These are phyloP conservation scores for Penicillium sp. DNA, from an alignment of 2,329 filamentous ascomycete genomes.

Conservation along the genomic window DNA sequence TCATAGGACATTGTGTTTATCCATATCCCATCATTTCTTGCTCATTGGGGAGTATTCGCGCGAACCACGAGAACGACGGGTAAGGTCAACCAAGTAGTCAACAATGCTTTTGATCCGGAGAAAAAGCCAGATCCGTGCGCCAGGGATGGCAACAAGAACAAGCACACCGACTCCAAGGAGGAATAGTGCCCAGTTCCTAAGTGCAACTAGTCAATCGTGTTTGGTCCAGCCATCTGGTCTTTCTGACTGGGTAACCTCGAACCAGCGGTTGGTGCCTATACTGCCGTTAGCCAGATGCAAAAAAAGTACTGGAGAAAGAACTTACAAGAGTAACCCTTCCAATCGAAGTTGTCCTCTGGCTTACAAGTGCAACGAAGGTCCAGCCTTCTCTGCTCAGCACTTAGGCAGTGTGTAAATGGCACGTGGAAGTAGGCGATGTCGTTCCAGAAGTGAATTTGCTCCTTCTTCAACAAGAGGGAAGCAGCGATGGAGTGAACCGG, in stretches of 20 bases:
- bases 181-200: conserved; percentile 19
- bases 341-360: conserved; percentile 96
- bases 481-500: conserved; percentile 98
- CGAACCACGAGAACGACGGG: conserved; percentile 6
- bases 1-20: too few relatives aligned
- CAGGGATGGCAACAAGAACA: conserved; percentile 19
- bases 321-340: conserved; percentile 97
- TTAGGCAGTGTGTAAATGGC: conserved; percentile 96
- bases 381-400: conserved; percentile 73
- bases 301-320: conserved; percentile 13
- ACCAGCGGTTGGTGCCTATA: conserved; percentile 79
- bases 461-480: conserved; percentile 77
- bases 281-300: conserved; percentile 7
- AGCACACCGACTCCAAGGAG: conserved; percentile 18
- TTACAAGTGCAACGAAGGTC: conserved; percentile 92
- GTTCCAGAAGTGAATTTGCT: conserved; percentile 97
- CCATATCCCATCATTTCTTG: not conserved
- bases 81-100: conserved; percentile 6
- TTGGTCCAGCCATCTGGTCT: conserved; percentile 84
- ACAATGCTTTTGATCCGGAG: conserved; percentile 6
- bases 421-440: conserved; percentile 98
- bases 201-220: conserved; percentile 46
- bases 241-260: conserved; percentile 69
- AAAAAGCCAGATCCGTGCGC: conserved; percentile 16
- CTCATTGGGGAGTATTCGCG: conserved; percentile 4